Conservation (phyloP, 305 asterid species). For the Solanum hybrid region DNA sequence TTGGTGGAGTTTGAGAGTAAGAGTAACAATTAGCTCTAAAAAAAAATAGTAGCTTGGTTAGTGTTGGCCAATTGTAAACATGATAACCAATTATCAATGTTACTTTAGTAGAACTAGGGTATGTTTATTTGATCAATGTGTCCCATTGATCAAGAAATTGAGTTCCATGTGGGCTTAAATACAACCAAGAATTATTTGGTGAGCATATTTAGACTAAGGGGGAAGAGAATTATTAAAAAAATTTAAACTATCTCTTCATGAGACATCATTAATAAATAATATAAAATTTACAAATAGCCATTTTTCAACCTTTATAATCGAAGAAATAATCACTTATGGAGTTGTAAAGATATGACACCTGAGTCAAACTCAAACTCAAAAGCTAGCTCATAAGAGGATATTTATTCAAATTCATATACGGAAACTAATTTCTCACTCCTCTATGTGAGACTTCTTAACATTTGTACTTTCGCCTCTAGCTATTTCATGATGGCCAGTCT, state of each 20-base stretch:
- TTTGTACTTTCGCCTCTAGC: not conserved
- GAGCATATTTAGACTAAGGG: not conserved
- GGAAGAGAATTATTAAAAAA: not conserved
- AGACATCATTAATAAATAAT: not conserved
- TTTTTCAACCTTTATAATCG: not conserved
- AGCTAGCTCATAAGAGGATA: accelerated
- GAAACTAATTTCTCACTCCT: not conserved
- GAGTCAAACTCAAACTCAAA: not conserved
- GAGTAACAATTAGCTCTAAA: too few species aligned
- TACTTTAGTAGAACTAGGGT: not conserved
- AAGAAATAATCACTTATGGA: not conserved
- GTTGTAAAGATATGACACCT: not conserved
- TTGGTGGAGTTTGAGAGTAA: too few species aligned
- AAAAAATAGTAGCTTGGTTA: not conserved
- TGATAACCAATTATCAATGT: not conserved
- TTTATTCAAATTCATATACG: too few species aligned
- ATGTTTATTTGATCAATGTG: not conserved
- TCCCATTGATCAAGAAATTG: not conserved
- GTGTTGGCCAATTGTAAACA: not conserved
- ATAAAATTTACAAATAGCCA: not conserved
- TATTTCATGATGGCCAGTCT: not conserved
- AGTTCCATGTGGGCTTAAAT: not conserved
- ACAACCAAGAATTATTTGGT: not conserved
- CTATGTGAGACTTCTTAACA: not conserved
- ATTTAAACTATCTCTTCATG: not conserved